Percentiles rank a stretch among this genome's conserved stretches.
phyloP scores from a whole-genome alignment of 495 filamentous ascomycete genomes.

The Aspergillus nanangensis region DNA sequence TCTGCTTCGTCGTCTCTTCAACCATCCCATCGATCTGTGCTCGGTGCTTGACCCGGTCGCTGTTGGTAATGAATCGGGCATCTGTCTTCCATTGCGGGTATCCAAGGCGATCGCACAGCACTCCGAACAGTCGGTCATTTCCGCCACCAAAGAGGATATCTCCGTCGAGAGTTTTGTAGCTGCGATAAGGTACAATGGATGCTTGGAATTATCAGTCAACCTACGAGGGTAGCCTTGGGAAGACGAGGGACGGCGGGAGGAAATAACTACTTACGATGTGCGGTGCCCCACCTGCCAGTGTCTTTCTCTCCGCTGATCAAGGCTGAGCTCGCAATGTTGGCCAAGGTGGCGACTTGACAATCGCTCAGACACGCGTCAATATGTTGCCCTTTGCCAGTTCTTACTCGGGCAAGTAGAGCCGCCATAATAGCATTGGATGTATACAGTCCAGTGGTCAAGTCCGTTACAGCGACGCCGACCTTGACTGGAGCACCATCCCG shows the following conservation, averaged over 20 bases:
- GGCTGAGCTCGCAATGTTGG: constrained; percentile 89
- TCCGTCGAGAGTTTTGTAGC: constrained; percentile 89
- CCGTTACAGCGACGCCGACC: constrained; percentile 94
- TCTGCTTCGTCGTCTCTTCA: constrained; percentile 64
- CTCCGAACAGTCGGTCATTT: constrained; percentile 86
- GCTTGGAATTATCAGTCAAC: constrained; percentile 43
- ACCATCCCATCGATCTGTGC: constrained; percentile 71
- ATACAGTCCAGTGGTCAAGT: constrained; percentile 93
- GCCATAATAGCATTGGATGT: constrained; percentile 98
- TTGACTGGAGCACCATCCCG: constrained; percentile 91
- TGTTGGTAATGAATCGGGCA: constrained; percentile 71
- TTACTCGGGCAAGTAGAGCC: constrained; percentile 67
- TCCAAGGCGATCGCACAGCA: constrained; percentile 74
- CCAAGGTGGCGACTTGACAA: constrained; percentile 87
- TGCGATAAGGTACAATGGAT: constrained; percentile 91
- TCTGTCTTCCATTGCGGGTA: constrained; percentile 78
- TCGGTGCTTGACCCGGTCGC: constrained; percentile 75
- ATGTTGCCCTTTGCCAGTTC: constrained; percentile 77
- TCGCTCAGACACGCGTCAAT: constrained; percentile 90
- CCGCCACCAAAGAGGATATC: constrained; percentile 90
- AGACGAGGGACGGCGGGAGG: not conserved
- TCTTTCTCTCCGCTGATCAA: constrained; percentile 87
- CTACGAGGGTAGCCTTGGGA: not conserved
- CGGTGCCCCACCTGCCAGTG: constrained; percentile 87
- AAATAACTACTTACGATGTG: constrained; percentile 67